Conservation (phyloP, 805 yeast genomes). For the Metschnikowia cerradonensis region DNA sequence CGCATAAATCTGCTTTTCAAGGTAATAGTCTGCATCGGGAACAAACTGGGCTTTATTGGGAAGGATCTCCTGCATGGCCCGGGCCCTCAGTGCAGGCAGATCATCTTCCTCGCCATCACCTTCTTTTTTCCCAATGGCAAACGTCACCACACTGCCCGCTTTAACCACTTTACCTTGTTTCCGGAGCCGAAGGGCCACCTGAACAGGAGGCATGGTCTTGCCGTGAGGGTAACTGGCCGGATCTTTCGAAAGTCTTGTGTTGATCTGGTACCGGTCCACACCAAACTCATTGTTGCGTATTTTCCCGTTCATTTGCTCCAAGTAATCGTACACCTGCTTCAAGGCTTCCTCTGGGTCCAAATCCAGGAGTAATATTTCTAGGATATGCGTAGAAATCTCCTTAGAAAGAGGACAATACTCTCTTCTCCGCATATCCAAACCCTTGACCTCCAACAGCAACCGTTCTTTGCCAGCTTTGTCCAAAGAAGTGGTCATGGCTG, state of each 20-base stretch:
- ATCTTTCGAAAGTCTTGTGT: slow-evolving; percentile 86
- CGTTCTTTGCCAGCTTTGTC: slow-evolving; percentile 51
- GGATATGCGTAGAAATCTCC: slow-evolving; percentile 73
- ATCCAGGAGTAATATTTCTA: slow-evolving; percentile 67
- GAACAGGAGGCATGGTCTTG: slow-evolving; percentile 77
- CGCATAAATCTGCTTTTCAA: slow-evolving; percentile 84
- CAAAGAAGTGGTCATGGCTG: slow-evolving; percentile 69
- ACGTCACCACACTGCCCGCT: slow-evolving; percentile 88
- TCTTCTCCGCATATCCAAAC: slow-evolving; percentile 95
- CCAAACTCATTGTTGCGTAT: slow-evolving; percentile 59
- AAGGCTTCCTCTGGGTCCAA: slow-evolving; percentile 74
- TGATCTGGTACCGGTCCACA: slow-evolving; percentile 69
- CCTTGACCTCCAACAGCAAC: slow-evolving; percentile 79
- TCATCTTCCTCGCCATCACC: slow-evolving; percentile 29
- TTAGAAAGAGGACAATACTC: slow-evolving; percentile 92
- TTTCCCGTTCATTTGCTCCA: slow-evolving; percentile 56
- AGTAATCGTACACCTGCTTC: slow-evolving; percentile 63
- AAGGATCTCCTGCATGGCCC: slow-evolving; percentile 72
- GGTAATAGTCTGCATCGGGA: slow-evolving; percentile 76
- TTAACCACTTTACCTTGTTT: slow-evolving; percentile 81
- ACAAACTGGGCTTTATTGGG: slow-evolving; percentile 44
- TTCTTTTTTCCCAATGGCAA: slow-evolving; percentile 55
- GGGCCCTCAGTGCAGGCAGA: slow-evolving; percentile 72
- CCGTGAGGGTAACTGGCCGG: slow-evolving; percentile 81
- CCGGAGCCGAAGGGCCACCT: slow-evolving; percentile 79